phyloP scores from a whole-genome alignment of 2,329 filamentous ascomycete species.

The Fusarium vanettenii region DNA sequence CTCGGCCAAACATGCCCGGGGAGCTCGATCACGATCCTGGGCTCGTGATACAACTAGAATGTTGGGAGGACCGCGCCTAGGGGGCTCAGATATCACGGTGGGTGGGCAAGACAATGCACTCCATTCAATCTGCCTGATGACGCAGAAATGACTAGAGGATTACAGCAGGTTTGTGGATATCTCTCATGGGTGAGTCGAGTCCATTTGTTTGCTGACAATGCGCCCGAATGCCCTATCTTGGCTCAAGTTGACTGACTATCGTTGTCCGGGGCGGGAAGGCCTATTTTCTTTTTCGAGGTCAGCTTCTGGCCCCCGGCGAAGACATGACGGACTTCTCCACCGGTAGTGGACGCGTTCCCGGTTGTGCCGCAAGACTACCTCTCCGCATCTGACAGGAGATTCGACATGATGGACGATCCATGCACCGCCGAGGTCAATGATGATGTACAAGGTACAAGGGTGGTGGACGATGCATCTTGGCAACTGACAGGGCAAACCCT shows the following conservation, averaged over 20 bases:
- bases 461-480: not conserved
- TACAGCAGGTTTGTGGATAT: not conserved
- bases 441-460: not conserved
- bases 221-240: not conserved
- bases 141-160: conserved; percentile 4
- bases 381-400: not conserved
- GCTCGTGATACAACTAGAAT: not conserved
- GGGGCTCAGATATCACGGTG: not conserved
- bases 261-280: not conserved
- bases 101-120: not conserved
- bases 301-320: not conserved
- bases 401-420: not conserved
- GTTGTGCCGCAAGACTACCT: not conserved
- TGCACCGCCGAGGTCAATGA: not conserved
- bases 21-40: not conserved
- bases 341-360: not conserved
- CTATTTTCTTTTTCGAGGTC: not conserved
- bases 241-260: not conserved
- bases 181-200: not conserved
- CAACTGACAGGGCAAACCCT: conserved; percentile 9
- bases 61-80: not conserved
- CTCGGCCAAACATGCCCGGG: not conserved
- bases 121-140: conserved; percentile 18
- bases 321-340: not conserved
- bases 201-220: not conserved